A percentile compares a stretch with the other conserved stretches of the same genome.
Conservation (phyloP, 2,329 filamentous ascomycete species). For the Cladosporium oxysporum region DNA sequence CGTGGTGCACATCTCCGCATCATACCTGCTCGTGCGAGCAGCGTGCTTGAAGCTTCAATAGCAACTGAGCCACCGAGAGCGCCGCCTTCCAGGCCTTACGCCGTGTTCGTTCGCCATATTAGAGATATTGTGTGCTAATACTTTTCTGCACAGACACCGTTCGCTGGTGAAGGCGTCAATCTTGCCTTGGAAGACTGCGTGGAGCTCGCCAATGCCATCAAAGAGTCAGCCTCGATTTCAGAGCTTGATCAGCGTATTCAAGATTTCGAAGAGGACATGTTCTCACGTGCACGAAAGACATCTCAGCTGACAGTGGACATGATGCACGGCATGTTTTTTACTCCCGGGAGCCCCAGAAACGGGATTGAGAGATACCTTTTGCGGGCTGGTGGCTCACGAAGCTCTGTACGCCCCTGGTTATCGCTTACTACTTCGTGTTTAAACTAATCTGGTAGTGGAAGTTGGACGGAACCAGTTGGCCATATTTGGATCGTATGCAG, state of each 20-base stretch:
- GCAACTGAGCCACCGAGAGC: neutral
- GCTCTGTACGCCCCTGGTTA: slow-evolving; percentile 30
- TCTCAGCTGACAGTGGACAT: slow-evolving; percentile 46
- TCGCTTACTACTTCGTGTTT: slow-evolving; percentile 35
- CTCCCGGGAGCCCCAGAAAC: slow-evolving; percentile 47
- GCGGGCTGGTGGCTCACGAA: slow-evolving; percentile 21
- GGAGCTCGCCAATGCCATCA: slow-evolving; percentile 39
- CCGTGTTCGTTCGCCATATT: neutral
- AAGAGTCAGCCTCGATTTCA: slow-evolving; percentile 27
- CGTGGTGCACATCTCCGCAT: neutral
- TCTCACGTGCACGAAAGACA: slow-evolving; percentile 37
- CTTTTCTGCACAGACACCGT: slow-evolving; percentile 11
- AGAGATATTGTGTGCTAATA: neutral
- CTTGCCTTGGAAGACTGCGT: slow-evolving; percentile 41
- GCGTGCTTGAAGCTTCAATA: neutral
- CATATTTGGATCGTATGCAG: neutral
- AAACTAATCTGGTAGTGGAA: slow-evolving; percentile 30
- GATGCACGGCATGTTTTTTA: slow-evolving; percentile 52
- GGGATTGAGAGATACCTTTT: slow-evolving; percentile 44
- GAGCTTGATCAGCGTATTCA: slow-evolving; percentile 34
- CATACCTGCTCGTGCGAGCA: neutral
- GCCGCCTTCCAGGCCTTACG: neutral
- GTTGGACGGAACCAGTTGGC: neutral
- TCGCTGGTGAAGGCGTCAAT: slow-evolving; percentile 42
- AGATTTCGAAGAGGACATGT: slow-evolving; percentile 43